phyloP scores from a whole-genome alignment of 306 rosid genomes.

The Cotoneaster glaucophyllus region DNA sequence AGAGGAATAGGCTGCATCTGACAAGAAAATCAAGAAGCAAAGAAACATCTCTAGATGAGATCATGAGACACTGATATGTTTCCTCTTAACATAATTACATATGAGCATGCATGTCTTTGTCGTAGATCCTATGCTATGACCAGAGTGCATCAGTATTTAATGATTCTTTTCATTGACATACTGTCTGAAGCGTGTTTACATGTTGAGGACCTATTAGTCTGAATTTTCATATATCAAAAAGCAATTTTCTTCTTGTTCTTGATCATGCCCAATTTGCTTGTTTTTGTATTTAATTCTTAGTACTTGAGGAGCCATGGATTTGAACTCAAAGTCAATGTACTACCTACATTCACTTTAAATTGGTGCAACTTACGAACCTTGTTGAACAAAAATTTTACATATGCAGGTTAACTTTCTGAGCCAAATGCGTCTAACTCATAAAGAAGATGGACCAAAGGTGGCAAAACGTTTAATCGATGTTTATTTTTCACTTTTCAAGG shows the following conservation, averaged over 20 bases:
- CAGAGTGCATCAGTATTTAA: neutral
- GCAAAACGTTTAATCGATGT: constrained; percentile 89
- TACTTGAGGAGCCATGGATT: neutral
- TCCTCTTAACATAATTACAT: neutral
- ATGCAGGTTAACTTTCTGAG: constrained; percentile 86
- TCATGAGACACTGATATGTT: neutral
- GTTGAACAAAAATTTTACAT: constrained; percentile 8
- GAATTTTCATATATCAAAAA: neutral
- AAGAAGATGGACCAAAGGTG: constrained; percentile 89
- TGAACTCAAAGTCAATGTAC: neutral
- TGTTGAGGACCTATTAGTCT: neutral
- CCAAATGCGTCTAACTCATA: constrained; percentile 70
- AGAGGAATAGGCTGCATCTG: neutral
- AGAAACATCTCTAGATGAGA: neutral
- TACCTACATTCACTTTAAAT: constrained; percentile 3
- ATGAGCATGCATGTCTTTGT: neutral
- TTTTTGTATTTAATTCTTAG: neutral
- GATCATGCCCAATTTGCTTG: neutral
- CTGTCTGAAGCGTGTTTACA: neutral
- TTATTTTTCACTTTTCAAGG: constrained; percentile 93
- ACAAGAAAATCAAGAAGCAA: neutral
- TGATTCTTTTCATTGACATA: neutral
- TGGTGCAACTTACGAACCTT: constrained; percentile 4
- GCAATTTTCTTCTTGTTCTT: neutral
- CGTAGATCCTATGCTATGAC: neutral